Conservation (phyloP, 352 stramenopile genomes). For the Pythium phragmitis region DNA sequence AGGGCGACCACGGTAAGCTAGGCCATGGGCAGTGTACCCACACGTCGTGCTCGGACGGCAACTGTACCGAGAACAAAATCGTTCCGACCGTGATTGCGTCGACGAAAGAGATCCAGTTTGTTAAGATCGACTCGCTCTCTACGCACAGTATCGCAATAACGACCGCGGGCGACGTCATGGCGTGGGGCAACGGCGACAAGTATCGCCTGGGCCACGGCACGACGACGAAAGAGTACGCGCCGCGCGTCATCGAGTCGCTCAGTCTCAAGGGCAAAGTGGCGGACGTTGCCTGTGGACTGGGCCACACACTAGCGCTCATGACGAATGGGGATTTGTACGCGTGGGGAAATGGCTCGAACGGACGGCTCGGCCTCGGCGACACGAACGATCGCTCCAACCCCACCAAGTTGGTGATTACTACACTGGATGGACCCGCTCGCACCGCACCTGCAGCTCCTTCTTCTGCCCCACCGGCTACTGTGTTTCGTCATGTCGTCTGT, state of each 20-base stretch:
- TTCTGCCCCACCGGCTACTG: not conserved
- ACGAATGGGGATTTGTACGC: constrained; percentile 65
- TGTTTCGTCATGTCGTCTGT: constrained; percentile 41
- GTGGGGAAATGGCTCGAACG: constrained; percentile 88
- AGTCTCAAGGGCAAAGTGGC: constrained; percentile 53
- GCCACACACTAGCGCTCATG: constrained; percentile 64
- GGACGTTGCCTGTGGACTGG: constrained; percentile 63
- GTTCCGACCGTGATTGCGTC: constrained; percentile 60
- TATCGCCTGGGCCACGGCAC: constrained; percentile 76
- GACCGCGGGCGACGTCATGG: constrained; percentile 56
- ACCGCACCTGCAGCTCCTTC: not conserved
- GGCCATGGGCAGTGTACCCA: constrained; percentile 76
- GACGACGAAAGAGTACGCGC: constrained; percentile 69
- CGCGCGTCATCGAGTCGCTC: constrained; percentile 60
- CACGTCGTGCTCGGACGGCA: constrained; percentile 58
- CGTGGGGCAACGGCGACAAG: constrained; percentile 86
- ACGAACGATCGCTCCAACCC: constrained; percentile 65
- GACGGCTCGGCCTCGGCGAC: constrained; percentile 76
- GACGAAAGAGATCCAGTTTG: constrained; percentile 47
- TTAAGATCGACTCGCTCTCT: constrained; percentile 80
- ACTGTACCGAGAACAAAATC: constrained; percentile 84
- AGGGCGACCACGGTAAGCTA: constrained; percentile 82
- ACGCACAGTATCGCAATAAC: constrained; percentile 82
- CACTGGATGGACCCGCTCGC: constrained; percentile 11
- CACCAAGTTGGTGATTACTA: constrained; percentile 28